Base-by-base conservation (phyloP, 371 early-diverging fungal species). In the Umbelopsis sp. region DNA sequence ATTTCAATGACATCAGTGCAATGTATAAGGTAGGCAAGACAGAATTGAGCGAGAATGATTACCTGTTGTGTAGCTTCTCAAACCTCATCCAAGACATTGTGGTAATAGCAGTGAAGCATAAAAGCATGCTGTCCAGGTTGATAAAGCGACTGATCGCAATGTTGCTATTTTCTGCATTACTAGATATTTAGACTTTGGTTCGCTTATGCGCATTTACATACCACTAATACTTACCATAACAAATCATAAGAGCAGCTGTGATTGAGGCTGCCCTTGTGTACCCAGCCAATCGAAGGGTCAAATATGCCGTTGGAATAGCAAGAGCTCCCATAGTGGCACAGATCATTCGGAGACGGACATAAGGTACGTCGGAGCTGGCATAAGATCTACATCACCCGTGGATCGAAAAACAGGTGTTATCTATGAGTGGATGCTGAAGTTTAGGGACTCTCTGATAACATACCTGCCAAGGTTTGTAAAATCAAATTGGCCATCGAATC, bases 131-230 rank as follows among this genome's bases (percentile, higher is more conserved):
- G 72, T 98, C 99, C 70, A 98, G 82, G 44, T 97, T 81, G 35
- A 98, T 97, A 65, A 95, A 78, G n/a, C 97, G 86, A 44, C 90
- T 92, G 76, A 97, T 97, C 5, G 97, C 90, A 44, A 94, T 86
- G 66, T 96, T 80, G n/a, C 93, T 86, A 74, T 94, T 98, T 72
- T 98, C 98, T 93, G 70, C 46, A 52, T n/a, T 64, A 68, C 22
- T 25, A 24, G 9, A 20, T 20, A n/a, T 20, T n/a, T 9, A n/a
- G 50, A 3, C 22, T 12, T 2, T 6, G 24, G 18, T 22, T 24
- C 10, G 8, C 11, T 29, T 25, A 4, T 25, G 22, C 18, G 12
- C 25, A 3, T 51, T 50, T 7, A 22, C 29, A 11, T 9, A 20
- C 22, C 29, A 29, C 4, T 25, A 11, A 16, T 69, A 1, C 7